Percentiles rank a stretch among this genome's conserved stretches.
These are phyloP conservation scores for Rauvolfia tetraphylla DNA, from an alignment of 257 asterid genomes.

Conservation along the genomic window DNA sequence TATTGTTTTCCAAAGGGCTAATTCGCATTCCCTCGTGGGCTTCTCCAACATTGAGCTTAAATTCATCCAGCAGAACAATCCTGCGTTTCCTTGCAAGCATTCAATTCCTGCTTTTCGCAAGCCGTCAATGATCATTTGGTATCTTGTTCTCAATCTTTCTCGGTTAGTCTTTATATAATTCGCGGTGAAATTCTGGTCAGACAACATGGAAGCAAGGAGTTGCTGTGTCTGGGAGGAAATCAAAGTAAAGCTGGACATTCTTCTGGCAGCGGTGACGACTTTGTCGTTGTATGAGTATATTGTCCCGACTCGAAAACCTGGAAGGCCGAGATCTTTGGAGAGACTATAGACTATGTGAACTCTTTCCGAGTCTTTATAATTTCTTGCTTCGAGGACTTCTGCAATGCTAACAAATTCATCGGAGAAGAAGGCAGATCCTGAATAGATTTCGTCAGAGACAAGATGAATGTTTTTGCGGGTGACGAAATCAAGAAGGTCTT, in stretches of 20 bases:
- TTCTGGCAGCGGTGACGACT: slow-evolving; percentile 44
- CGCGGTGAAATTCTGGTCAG: slow-evolving; percentile 20
- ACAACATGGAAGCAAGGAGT: slow-evolving; percentile 36
- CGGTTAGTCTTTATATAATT: slow-evolving; percentile 37
- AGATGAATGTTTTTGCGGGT: slow-evolving; percentile 38
- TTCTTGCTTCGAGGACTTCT: slow-evolving; percentile 33
- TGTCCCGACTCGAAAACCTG: slow-evolving; percentile 49
- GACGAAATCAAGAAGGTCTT: slow-evolving; percentile 33
- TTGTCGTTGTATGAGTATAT: slow-evolving; percentile 43
- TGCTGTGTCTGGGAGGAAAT: slow-evolving; percentile 52
- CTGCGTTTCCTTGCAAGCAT: slow-evolving; percentile 46
- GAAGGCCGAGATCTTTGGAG: slow-evolving; percentile 49
- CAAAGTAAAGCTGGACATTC: slow-evolving; percentile 51
- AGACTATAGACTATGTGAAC: slow-evolving; percentile 50
- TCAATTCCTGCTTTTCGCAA: slow-evolving; percentile 29
- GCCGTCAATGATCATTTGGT: slow-evolving; percentile 30
- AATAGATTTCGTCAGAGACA: slow-evolving; percentile 48
- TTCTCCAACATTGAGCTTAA: slow-evolving; percentile 33
- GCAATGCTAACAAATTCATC: slow-evolving; percentile 37
- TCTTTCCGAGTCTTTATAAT: slow-evolving; percentile 25
- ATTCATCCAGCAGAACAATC: slow-evolving; percentile 52
- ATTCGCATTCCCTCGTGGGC: slow-evolving; percentile 32
- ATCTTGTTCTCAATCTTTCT: slow-evolving; percentile 30
- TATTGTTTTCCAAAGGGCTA: slow-evolving; percentile 36
- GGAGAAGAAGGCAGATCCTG: slow-evolving; percentile 40